Percentiles rank a stretch among this genome's conserved stretches.
Evolutionary conservation across 2,329 filamentous ascomycete species (phyloP).

Genomic region (Malbranchea zuffiana): DNA sequence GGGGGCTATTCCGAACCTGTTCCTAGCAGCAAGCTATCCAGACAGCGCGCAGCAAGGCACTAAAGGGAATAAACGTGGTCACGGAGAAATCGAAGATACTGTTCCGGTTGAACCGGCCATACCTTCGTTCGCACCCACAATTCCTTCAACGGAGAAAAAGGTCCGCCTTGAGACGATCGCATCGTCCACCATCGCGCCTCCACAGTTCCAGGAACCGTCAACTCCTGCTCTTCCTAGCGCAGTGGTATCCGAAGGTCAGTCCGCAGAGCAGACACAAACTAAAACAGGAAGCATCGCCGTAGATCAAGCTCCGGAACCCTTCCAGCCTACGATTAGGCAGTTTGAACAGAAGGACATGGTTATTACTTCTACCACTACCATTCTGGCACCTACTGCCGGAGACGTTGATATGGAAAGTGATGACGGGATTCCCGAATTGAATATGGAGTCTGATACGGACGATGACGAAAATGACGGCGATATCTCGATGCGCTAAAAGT

Average conservation of each 20-base stretch:
- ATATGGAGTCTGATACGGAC: conserved; percentile 38
- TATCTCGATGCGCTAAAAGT: conserved; percentile 2
- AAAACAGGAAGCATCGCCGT: neutral
- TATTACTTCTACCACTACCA: conserved; percentile 1
- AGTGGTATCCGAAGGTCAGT: too few relatives aligned
- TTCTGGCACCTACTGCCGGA: conserved; percentile 12
- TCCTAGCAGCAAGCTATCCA: neutral
- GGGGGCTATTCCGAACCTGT: too few relatives aligned
- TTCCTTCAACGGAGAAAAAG: conserved; percentile 5
- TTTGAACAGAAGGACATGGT: neutral
- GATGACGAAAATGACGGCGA: conserved; percentile 28
- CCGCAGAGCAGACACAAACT: neutral
- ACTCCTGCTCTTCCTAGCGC: too few relatives aligned
- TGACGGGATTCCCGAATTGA: conserved; percentile 40
- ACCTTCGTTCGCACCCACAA: neutral
- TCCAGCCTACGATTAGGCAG: neutral
- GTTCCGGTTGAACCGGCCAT: neutral
- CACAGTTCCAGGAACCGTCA: neutral
- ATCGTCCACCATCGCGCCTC: neutral
- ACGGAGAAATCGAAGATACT: neutral
- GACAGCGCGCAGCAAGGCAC: neutral
- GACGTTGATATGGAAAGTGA: conserved; percentile 33
- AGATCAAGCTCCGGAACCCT: neutral
- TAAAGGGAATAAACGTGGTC: neutral
- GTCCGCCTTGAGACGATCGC: neutral